phyloP scores from a whole-genome alignment of 73 alveolate genomes.

The Stentor roeselii region DNA sequence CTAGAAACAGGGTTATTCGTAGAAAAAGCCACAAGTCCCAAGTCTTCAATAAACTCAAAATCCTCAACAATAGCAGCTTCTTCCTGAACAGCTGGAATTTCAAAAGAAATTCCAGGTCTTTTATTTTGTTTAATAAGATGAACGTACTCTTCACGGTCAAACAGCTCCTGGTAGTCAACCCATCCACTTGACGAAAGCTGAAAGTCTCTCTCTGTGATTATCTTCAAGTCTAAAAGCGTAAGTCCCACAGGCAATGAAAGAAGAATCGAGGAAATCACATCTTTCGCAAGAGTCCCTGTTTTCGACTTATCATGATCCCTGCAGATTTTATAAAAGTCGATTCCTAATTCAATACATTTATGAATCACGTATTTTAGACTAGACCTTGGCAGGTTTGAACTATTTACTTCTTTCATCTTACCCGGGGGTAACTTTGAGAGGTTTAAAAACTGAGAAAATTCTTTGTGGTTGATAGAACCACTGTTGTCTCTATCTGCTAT shows the following conservation, averaged over 20 bases:
- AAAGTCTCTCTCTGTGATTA: conserved; percentile 42
- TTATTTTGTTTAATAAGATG: background rate
- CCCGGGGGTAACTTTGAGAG: background rate
- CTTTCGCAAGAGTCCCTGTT: conserved; percentile 34
- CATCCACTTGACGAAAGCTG: conserved; percentile 39
- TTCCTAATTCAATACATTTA: conserved; percentile 38
- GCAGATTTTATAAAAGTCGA: conserved; percentile 39
- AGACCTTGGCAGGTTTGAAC: conserved; percentile 27
- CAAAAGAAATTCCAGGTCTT: background rate
- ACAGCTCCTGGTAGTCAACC: conserved; percentile 49
- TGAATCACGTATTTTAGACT: conserved; percentile 39
- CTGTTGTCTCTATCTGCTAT: background rate
- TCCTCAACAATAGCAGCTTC: conserved; percentile 15
- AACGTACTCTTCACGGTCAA: conserved; percentile 39
- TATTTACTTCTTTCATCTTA: background rate
- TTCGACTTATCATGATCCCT: conserved; percentile 35
- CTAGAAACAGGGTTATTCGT: background rate
- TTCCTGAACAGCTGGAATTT: background rate
- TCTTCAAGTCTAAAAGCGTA: conserved; percentile 27
- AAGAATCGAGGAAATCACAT: conserved; percentile 34
- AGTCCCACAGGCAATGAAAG: conserved; percentile 43
- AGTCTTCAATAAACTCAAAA: background rate
- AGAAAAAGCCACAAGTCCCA: background rate
- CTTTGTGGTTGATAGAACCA: background rate
- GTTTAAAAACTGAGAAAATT: background rate